These are phyloP conservation scores for Cladosporium sp. DNA, from an alignment of 2,329 filamentous ascomycete genomes.

Conservation along the genomic window DNA sequence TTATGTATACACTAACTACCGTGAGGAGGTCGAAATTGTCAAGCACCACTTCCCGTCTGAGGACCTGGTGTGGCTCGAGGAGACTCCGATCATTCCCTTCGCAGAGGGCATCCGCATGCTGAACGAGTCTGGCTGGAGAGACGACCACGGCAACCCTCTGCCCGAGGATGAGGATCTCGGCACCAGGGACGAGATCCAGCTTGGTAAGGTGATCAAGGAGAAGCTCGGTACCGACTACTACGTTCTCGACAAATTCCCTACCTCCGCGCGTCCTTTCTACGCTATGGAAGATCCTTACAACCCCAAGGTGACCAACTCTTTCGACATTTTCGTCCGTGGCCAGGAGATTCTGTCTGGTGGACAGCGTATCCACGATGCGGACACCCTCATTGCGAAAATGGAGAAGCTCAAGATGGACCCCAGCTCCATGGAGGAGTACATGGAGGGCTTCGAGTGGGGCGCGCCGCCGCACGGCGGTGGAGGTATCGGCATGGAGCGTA, in stretches of 20 bases:
- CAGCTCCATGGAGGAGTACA: constrained; percentile 81
- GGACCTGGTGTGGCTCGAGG: constrained; percentile 78
- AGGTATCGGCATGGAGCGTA: constrained; percentile 82
- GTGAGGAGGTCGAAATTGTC: constrained; percentile 68
- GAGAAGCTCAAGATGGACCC: constrained; percentile 67
- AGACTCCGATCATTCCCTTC: constrained; percentile 78
- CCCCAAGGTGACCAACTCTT: constrained; percentile 74
- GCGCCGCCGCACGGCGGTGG: constrained; percentile 85
- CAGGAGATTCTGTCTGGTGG: constrained; percentile 91
- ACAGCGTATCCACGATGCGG: constrained; percentile 81
- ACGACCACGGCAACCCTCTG: constrained; percentile 67
- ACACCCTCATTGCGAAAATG: constrained; percentile 72
- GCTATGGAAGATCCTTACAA: constrained; percentile 76
- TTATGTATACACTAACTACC: constrained; percentile 61
- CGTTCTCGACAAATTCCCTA: constrained; percentile 87
- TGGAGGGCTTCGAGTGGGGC: constrained; percentile 81
- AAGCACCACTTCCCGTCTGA: constrained; percentile 81
- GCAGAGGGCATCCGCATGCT: constrained; percentile 73
- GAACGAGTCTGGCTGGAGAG: constrained; percentile 67
- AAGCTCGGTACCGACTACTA: constrained; percentile 89
- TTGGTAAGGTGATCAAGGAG: constrained; percentile 78
- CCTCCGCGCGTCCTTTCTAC: constrained; percentile 80
- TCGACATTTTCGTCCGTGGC: constrained; percentile 89
- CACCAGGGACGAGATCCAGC: constrained; percentile 78
- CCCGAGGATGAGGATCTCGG: constrained; percentile 72